Base-by-base conservation (phyloP, 106 monocot genomes). In the Allium sativum region DNA sequence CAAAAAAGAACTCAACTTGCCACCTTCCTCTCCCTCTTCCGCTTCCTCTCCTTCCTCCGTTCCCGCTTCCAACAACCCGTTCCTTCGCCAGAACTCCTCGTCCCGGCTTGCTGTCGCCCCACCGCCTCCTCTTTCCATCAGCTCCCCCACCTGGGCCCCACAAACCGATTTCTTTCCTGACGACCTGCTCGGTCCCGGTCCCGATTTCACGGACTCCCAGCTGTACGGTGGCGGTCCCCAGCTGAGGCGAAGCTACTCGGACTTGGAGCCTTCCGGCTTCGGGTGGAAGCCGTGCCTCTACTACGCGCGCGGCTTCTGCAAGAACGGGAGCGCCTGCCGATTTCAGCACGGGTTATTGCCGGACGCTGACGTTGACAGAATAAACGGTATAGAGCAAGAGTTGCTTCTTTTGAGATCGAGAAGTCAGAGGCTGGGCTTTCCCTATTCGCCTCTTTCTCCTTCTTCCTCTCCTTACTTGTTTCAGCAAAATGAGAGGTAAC, bases 251-350 rank as follows among this genome's bases (percentile, higher is more conserved):
- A 84, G 48, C 41, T 9, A 1, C 85, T 87, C 61, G 4, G 16
- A 62, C 43, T 66, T 44, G 8, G 89, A 72, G 8, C 53, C 61
- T 4, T 55, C 54, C 9, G 83, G 81, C 1, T 56, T 81, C 40
- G 94, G 89, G 7, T 90, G 90, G 95, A 81, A 82, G 50, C 90
- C 90, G 8, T 96, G 90, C 66, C 75, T 95, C 42, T 95, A 95
- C 73, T 90, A 75, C 52, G 95, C 95, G 4, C 69, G 87, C 43
- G 95, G 95, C 5, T 90, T 81, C 73, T 96, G 95, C 74, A 96
- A 90, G 79, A 96, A 96, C 69, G 95, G 95, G 22, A 71, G 68
- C 62, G 79, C 63, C 52, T 96, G 95, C 73, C 61, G 87, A 55
- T 96, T 90, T 54, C 77, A 84, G 7, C 94, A 95, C 55, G 55